Base-by-base conservation (phyloP, 2,329 filamentous ascomycete genomes). In the Orbilia blumenaviensis region DNA sequence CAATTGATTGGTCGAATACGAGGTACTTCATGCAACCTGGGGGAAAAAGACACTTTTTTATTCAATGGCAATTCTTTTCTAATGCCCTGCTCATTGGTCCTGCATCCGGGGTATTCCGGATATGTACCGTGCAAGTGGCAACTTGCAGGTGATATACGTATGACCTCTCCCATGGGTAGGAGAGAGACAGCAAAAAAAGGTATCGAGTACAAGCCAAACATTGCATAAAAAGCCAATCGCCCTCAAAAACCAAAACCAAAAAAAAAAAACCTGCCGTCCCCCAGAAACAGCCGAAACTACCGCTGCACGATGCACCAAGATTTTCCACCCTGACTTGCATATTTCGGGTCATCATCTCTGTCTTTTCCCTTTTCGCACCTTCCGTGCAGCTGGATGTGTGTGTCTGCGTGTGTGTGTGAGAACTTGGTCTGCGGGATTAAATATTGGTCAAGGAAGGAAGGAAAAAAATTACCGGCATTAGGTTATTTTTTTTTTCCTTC, bases 101-200 rank as follows among this genome's bases (percentile, higher is more conserved):
- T 61, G 36, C 62, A 71, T 67, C 69, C 69, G 62, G 69, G 61
- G 41, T 44, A 74, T 46, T 74, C 69, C 69, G 69, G 69, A 54
- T 54, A 48, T n/a, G 52, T 74, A 18, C 29, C n/a, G n/a, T n/a
- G n/a, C n/a, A n/a, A 41, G 48, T 68, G 61, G 68, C 58, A 56
- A 66, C 50, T 48, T 67, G 69, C 62, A 74, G 62, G 32, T 66
- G 68, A 50, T 66, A 46, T 61, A 52, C 66, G 66, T 69, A 61
- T 69, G 66, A 52, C 54, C 7, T 69, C 14, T 62, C 16, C 54
- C 67, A 60, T 63, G 46, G 60, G 44, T 50, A 14, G 52, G 23
- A n/a, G n/a, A n/a, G n/a, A n/a, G n/a, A n/a, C n/a, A n/a, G n/a
- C n/a, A 46, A 23, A 14, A 12, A 46, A 25, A 63, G 61, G 61